phyloP scores from a whole-genome alignment of 352 stramenopile species.

The Aphanomyces astaci region DNA sequence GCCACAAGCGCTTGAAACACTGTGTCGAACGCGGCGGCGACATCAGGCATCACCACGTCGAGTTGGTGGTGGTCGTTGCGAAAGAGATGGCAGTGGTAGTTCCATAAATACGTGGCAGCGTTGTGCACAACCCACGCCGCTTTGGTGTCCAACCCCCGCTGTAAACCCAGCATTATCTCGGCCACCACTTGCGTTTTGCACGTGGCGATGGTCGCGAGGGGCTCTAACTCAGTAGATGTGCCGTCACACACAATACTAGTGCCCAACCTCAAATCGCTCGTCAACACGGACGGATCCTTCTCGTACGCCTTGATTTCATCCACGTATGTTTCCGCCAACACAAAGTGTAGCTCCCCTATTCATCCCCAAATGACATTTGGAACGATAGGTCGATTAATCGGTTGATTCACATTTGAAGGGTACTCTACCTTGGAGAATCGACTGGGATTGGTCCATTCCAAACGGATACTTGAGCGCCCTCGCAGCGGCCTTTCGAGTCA shows the following conservation, averaged over 20 bases:
- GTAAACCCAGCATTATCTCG: conserved; percentile 28
- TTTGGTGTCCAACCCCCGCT: conserved; percentile 22
- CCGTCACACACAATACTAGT: background rate
- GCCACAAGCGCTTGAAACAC: conserved; percentile 41
- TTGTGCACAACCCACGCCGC: conserved; percentile 67
- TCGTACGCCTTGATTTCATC: conserved; percentile 35
- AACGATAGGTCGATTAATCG: background rate
- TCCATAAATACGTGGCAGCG: conserved; percentile 82
- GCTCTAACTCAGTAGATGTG: background rate
- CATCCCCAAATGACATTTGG: conserved; percentile 6
- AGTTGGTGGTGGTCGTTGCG: conserved; percentile 30
- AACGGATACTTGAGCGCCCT: conserved; percentile 42
- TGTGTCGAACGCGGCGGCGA: conserved; percentile 49
- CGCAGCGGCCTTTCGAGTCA: conserved; percentile 30
- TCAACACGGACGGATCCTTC: conserved; percentile 39
- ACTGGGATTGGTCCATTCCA: conserved; percentile 5
- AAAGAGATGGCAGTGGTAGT: conserved; percentile 87
- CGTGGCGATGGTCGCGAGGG: conserved; percentile 9
- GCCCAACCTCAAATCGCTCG: conserved; percentile 30
- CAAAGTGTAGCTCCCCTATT: conserved; percentile 32
- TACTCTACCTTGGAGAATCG: conserved; percentile 6
- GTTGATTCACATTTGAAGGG: too few relatives aligned
- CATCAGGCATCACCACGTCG: conserved; percentile 50
- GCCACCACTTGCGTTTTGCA: conserved; percentile 31
- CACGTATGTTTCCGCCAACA: conserved; percentile 29